Percentiles rank a stretch among this genome's conserved stretches.
Conservation (phyloP, 768 basidiomycete genomes). For the Udeniomyces megalosporus region DNA sequence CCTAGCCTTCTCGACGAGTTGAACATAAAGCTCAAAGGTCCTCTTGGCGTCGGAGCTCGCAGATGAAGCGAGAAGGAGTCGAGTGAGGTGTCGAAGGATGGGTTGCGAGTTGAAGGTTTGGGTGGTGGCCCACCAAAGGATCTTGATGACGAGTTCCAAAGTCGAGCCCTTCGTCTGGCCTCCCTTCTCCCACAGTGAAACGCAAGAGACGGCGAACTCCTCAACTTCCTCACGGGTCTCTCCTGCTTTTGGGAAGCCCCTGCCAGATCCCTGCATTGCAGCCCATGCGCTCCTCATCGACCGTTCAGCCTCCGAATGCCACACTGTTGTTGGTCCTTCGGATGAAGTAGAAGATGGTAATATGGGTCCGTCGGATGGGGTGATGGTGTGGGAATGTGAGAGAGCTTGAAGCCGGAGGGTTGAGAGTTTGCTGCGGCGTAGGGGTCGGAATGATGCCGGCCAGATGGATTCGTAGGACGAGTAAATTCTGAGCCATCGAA, state of each 20-base stretch:
- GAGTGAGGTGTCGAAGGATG: constrained; percentile 68
- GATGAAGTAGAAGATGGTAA: constrained; percentile 21
- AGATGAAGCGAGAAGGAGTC: constrained; percentile 41
- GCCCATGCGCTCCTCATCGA: constrained; percentile 56
- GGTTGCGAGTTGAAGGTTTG: constrained; percentile 85
- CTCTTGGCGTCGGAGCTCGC: constrained; percentile 39
- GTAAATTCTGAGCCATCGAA: constrained; percentile 27
- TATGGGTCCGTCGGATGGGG: constrained; percentile 6
- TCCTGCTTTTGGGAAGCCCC: constrained; percentile 65
- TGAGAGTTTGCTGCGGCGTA: constrained; percentile 53
- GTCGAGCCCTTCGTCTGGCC: constrained; percentile 41
- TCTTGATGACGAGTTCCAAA: constrained; percentile 25
- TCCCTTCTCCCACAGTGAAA: constrained; percentile 63
- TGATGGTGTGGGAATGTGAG: constrained; percentile 24
- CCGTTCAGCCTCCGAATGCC: constrained; percentile 49
- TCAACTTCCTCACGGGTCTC: constrained; percentile 61
- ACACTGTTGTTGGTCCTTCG: constrained; percentile 27
- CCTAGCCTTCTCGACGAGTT: constrained; percentile 67
- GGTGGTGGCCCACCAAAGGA: constrained; percentile 85
- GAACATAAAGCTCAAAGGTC: constrained; percentile 62
- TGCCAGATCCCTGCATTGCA: constrained; percentile 45
- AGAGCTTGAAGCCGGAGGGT: constrained; percentile 60
- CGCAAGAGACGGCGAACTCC: constrained; percentile 63
- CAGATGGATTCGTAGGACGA: constrained; percentile 38
- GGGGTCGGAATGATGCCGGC: constrained; percentile 62